A percentile compares a stretch with the other conserved stretches of the same genome.
Conservation (phyloP, 2,329 filamentous ascomycete genomes). For the Pestalotiopsis sp. region DNA sequence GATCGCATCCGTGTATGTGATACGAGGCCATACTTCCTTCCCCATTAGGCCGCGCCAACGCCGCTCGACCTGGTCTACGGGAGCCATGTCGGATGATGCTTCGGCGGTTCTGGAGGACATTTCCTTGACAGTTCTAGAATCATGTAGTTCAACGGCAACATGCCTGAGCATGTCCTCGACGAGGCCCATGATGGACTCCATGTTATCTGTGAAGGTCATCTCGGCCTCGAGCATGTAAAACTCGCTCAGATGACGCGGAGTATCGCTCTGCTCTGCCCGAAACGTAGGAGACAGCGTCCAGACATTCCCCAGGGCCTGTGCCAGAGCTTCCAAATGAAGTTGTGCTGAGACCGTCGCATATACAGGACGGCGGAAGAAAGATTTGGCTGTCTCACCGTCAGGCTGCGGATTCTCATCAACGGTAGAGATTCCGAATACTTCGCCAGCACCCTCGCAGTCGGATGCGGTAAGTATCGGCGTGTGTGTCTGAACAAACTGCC, state of each 20-base stretch:
- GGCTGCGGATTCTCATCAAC: slow-evolving; percentile 29
- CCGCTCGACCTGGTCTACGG: slow-evolving; percentile 55
- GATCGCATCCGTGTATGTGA: slow-evolving; percentile 83
- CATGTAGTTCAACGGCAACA: slow-evolving; percentile 41
- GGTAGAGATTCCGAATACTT: slow-evolving; percentile 77
- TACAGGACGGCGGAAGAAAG: slow-evolving; percentile 85
- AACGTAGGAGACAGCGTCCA: slow-evolving; percentile 96
- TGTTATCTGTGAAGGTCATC: slow-evolving; percentile 72
- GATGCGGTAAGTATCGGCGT: slow-evolving; percentile 95
- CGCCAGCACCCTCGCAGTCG: slow-evolving; percentile 94
- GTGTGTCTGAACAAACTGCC: slow-evolving; percentile 80
- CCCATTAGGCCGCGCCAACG: slow-evolving; percentile 72
- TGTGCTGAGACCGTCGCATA: slow-evolving; percentile 96
- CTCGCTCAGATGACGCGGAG: slow-evolving; percentile 89
- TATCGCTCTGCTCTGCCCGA: slow-evolving; percentile 90
- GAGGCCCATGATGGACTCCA: slow-evolving; percentile 75
- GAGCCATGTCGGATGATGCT: slow-evolving; percentile 44
- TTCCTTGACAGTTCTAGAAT: slow-evolving; percentile 45
- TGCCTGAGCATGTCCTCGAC: slow-evolving; percentile 75
- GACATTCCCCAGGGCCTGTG: slow-evolving; percentile 84
- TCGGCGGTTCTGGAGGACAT: slow-evolving; percentile 42
- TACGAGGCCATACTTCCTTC: slow-evolving; percentile 67
- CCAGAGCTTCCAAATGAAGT: slow-evolving; percentile 88
- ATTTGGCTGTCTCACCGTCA: slow-evolving; percentile 40
- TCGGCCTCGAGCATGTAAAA: slow-evolving; percentile 99